Conservation (phyloP, 2,329 filamentous ascomycete species). For the Penicillium sp. region DNA sequence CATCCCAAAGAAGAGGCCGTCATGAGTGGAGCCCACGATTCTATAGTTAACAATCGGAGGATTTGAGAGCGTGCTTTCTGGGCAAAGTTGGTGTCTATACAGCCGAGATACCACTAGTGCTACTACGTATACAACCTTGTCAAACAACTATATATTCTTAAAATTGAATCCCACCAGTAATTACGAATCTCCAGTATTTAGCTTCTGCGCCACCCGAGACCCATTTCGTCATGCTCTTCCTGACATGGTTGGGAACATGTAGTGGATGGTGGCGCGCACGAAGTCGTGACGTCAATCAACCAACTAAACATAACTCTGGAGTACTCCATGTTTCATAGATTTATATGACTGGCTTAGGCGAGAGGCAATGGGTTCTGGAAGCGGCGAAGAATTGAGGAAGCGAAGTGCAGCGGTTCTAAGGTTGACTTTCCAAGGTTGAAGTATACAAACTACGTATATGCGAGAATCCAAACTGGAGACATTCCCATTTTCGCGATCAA, state of each 20-base stretch:
- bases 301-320: neutral
- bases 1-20: neutral
- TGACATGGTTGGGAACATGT: neutral
- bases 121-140: neutral
- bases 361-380: neutral
- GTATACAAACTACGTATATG: no score
- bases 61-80: neutral
- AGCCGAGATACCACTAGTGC: neutral
- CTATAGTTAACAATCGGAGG: neutral
- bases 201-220: neutral
- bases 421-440: no score
- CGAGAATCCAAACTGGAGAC: no score
- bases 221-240: conserved; percentile 2
- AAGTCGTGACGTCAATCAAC: conserved; percentile 23
- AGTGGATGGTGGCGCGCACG: conserved; percentile 3
- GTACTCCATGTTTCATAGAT: neutral
- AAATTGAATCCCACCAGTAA: neutral
- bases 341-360: neutral
- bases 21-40: neutral
- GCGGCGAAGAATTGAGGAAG: neutral
- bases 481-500: no score
- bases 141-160: neutral
- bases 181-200: neutral
- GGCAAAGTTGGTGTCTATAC: neutral
- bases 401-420: no score